Evolutionary conservation across 495 filamentous ascomycete genomes (phyloP).

Genomic region (Trichoderma virens): DNA sequence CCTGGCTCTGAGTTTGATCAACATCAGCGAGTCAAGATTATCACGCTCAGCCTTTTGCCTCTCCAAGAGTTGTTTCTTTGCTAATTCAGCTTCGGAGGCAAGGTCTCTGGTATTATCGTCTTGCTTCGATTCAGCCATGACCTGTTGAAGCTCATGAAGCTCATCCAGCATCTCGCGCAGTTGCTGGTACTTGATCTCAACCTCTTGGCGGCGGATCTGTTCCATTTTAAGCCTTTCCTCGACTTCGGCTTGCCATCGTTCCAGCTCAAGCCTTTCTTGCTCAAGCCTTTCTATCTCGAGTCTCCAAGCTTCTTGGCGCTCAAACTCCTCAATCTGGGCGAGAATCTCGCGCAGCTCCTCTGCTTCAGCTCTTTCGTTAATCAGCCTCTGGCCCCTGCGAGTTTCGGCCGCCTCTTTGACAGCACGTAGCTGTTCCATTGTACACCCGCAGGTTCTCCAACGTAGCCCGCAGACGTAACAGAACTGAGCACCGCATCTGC

Average conservation of each 20-base stretch:
- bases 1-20: neutral
- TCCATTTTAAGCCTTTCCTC: constrained; percentile 24
- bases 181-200: constrained; percentile 21
- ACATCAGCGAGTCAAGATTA: constrained; percentile 9
- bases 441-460: constrained; percentile 32
- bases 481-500: constrained; percentile 41
- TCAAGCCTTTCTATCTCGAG: constrained; percentile 25
- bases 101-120: constrained; percentile 13
- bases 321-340: constrained; percentile 27
- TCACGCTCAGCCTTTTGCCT: constrained; percentile 21
- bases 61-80: constrained; percentile 14
- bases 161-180: constrained; percentile 18
- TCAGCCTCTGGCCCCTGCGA: constrained; percentile 6
- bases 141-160: constrained; percentile 21
- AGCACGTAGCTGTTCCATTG: constrained; percentile 21
- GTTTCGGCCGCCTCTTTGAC: constrained; percentile 19
- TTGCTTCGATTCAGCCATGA: constrained; percentile 15
- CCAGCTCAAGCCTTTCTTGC: constrained; percentile 19
- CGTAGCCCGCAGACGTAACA: constrained; percentile 41
- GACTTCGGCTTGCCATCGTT: constrained; percentile 17
- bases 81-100: neutral
- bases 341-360: constrained; percentile 25
- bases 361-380: constrained; percentile 21
- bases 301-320: constrained; percentile 27
- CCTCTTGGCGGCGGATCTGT: constrained; percentile 19